phyloP scores from a whole-genome alignment of 2,329 filamentous ascomycete species.

The Beauveria sp. region DNA sequence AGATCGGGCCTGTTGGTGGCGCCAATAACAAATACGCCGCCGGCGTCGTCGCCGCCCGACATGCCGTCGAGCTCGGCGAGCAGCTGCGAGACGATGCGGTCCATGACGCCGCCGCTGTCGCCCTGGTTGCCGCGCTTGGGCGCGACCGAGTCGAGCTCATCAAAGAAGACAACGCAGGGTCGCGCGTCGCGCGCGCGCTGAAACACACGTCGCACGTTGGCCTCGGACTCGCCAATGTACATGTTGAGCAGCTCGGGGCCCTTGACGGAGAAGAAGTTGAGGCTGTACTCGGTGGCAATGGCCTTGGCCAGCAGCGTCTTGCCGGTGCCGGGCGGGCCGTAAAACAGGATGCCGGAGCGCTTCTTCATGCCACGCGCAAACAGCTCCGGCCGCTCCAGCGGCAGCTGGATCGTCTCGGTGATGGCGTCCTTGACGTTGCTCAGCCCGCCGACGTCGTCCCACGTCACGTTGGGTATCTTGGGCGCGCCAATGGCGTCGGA shows the following conservation, averaged over 20 bases:
- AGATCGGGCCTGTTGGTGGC: constrained; percentile 93
- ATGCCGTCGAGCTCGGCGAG: constrained; percentile 95
- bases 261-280: constrained; percentile 93
- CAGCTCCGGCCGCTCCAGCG: constrained; percentile 81
- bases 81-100: constrained; percentile 90
- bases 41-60: constrained; percentile 81
- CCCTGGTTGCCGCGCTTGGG: constrained; percentile 96
- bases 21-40: constrained; percentile 92
- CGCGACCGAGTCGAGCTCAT: constrained; percentile 87
- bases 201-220: constrained; percentile 84
- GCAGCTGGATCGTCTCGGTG: constrained; percentile 91
- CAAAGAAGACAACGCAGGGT: constrained; percentile 89
- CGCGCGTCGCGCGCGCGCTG: constrained; percentile 78
- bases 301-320: constrained; percentile 91
- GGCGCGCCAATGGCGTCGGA: constrained; percentile 94
- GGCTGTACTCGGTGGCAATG: constrained; percentile 85
- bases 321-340: constrained; percentile 83
- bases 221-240: constrained; percentile 93
- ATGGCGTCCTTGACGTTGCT: constrained; percentile 95
- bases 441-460: constrained; percentile 91
- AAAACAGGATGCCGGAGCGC: constrained; percentile 86
- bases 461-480: constrained; percentile 94
- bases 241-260: constrained; percentile 88
- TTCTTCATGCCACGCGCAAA: constrained; percentile 99
- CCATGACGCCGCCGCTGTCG: constrained; percentile 96